phyloP scores from a whole-genome alignment of 768 basidiomycete species.

The Mycena rebaudengoi region DNA sequence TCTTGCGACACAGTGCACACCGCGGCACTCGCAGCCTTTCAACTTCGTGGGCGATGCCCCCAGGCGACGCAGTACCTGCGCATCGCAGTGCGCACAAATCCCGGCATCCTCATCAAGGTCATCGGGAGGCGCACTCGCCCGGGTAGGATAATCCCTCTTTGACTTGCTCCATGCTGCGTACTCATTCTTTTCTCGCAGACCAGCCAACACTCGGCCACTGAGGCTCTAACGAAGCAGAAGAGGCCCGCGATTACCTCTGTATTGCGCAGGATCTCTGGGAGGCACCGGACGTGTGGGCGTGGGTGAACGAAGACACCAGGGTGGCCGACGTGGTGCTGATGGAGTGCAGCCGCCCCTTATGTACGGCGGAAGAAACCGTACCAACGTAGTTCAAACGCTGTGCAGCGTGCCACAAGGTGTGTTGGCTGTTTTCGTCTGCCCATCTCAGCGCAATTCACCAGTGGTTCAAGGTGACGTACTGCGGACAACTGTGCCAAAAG shows the following conservation, averaged over 20 bases:
- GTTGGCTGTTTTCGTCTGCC: neutral
- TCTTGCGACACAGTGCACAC: conserved; percentile 28
- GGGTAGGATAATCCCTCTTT: conserved; percentile 22
- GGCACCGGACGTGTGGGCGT: conserved; percentile 22
- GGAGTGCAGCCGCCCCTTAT: conserved; percentile 30
- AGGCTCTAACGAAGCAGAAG: conserved; percentile 36
- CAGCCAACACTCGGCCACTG: conserved; percentile 29
- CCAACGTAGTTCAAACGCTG: conserved; percentile 41
- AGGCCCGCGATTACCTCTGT: conserved; percentile 45
- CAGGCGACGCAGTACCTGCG: conserved; percentile 39
- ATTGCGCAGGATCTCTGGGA: conserved; percentile 42
- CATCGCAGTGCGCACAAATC: conserved; percentile 35
- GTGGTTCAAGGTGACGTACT: conserved; percentile 33
- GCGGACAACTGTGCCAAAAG: conserved; percentile 39
- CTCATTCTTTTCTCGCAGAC: conserved; percentile 17
- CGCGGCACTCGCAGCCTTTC: conserved; percentile 42
- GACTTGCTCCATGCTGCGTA: neutral
- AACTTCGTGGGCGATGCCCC: conserved; percentile 34
- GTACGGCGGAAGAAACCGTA: conserved; percentile 29
- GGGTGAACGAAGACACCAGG: conserved; percentile 21
- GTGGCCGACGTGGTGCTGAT: conserved; percentile 30
- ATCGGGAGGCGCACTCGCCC: conserved; percentile 37
- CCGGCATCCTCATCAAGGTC: conserved; percentile 37
- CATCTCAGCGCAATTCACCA: neutral
- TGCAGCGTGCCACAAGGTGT: conserved; percentile 39